phyloP scores from a whole-genome alignment of 208 protist species.

The Acanthamoeba triangularis region DNA sequence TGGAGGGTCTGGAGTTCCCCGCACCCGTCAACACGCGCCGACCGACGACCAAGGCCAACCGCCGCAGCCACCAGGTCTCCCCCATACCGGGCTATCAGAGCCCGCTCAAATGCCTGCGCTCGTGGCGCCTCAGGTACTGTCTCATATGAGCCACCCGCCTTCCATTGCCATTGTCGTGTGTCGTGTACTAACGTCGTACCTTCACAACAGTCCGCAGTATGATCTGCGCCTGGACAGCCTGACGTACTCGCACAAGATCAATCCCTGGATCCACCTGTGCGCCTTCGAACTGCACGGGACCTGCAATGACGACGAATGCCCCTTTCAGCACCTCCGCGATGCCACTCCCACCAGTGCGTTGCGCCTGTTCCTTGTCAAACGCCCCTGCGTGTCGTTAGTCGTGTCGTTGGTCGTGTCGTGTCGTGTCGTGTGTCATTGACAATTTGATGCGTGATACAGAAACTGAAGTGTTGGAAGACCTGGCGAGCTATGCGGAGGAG shows the following conservation, averaged over 20 bases:
- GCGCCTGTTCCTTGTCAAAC: neutral
- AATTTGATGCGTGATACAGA: neutral
- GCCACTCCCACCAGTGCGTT: neutral
- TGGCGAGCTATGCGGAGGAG: conserved; percentile 43
- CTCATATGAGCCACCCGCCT: neutral
- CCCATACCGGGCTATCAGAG: conserved; percentile 5
- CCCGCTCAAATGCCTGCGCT: neutral
- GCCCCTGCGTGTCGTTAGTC: neutral
- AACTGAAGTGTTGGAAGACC: conserved; percentile 1
- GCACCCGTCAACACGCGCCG: too few relatives aligned
- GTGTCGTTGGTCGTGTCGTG: too few relatives aligned
- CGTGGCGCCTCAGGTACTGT: conserved; percentile 14
- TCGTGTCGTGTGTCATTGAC: neutral
- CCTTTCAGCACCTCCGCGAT: conserved; percentile 50
- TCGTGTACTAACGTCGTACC: neutral
- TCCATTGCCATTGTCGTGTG: neutral
- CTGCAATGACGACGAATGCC: conserved; percentile 69
- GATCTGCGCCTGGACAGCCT: neutral
- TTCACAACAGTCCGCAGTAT: neutral
- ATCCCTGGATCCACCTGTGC: conserved; percentile 35
- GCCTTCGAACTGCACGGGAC: conserved; percentile 66
- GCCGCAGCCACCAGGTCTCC: neutral
- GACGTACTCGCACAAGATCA: conserved; percentile 62
- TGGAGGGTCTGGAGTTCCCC: too few relatives aligned
- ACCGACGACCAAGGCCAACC: too few relatives aligned